Conservation (phyloP, 352 stramenopile genomes). For the Blastocystis sp. region DNA sequence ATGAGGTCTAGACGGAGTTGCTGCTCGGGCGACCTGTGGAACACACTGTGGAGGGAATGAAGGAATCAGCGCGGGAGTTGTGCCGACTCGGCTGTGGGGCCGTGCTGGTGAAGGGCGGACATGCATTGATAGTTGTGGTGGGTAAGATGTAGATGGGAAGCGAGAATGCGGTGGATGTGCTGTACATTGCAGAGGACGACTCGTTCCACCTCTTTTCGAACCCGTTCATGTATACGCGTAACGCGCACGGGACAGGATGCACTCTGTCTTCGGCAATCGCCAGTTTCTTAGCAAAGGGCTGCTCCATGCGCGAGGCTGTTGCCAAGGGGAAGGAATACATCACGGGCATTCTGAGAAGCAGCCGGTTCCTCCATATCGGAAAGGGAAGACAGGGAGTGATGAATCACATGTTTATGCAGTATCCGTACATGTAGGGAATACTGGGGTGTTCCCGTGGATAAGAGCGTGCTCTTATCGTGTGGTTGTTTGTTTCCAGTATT, state of each 20-base stretch:
- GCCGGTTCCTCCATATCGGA: conserved; percentile 35
- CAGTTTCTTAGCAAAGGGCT: conserved; percentile 79
- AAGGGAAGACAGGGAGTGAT: conserved; percentile 59
- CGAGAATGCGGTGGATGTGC: conserved; percentile 64
- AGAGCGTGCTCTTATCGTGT: neutral
- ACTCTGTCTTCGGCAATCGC: conserved; percentile 85
- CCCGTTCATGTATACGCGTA: conserved; percentile 71
- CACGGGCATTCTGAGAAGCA: conserved; percentile 14
- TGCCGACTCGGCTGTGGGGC: conserved; percentile 75
- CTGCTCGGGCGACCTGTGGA: conserved; percentile 75
- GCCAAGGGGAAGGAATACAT: conserved; percentile 70
- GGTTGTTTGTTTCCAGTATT: conserved; percentile 1
- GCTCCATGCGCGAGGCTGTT: conserved; percentile 65
- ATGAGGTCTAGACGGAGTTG: conserved; percentile 74
- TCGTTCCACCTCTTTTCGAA: neutral
- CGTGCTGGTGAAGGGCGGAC: conserved; percentile 88
- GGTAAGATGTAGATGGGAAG: conserved; percentile 10
- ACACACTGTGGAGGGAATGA: conserved; percentile 75
- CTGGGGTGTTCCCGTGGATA: neutral
- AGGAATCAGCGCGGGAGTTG: conserved; percentile 79
- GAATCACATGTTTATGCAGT: conserved; percentile 64
- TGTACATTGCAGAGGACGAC: neutral
- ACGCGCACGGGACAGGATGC: conserved; percentile 87
- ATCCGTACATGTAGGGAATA: conserved; percentile 4
- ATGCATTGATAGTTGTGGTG: conserved; percentile 71